Evolutionary conservation across 441 rosid genomes (phyloP).

Genomic region (Aleurites moluccanus): DNA sequence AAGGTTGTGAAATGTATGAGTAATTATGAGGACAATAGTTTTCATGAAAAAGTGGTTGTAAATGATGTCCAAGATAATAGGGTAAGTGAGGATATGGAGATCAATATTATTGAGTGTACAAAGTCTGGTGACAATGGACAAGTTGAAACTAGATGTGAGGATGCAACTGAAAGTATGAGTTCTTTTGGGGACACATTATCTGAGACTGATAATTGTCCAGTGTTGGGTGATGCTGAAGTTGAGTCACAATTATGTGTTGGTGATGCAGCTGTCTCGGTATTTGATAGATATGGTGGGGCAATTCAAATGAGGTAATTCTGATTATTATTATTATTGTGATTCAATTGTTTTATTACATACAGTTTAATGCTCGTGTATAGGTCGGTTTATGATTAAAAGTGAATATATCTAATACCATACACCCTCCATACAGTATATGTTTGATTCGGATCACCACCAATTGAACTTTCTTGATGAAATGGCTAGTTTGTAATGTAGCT

Average conservation of each 20-base stretch:
- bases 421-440: no score
- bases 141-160: constrained; percentile 32
- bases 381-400: no score
- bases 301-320: constrained; percentile 32
- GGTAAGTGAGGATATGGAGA: constrained; percentile 39
- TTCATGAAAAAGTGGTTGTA: constrained; percentile 26
- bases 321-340: not conserved
- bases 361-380: no score
- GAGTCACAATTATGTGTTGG: constrained; percentile 44
- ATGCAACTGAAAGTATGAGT: constrained; percentile 65
- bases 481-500: no score
- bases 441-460: no score
- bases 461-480: no score
- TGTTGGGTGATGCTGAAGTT: constrained; percentile 60
- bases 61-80: constrained; percentile 18
- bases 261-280: constrained; percentile 20
- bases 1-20: constrained; percentile 25
- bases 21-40: constrained; percentile 42
- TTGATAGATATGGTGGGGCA: constrained; percentile 30
- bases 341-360: not conserved
- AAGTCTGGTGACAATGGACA: constrained; percentile 21
- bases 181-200: constrained; percentile 67
- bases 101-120: constrained; percentile 46
- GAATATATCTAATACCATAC: no score
- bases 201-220: constrained; percentile 36